Percentiles rank a stretch among this genome's conserved stretches.
Conservation (phyloP, 1,284 basidiomycete species). For the Moesziomyces sp. region DNA sequence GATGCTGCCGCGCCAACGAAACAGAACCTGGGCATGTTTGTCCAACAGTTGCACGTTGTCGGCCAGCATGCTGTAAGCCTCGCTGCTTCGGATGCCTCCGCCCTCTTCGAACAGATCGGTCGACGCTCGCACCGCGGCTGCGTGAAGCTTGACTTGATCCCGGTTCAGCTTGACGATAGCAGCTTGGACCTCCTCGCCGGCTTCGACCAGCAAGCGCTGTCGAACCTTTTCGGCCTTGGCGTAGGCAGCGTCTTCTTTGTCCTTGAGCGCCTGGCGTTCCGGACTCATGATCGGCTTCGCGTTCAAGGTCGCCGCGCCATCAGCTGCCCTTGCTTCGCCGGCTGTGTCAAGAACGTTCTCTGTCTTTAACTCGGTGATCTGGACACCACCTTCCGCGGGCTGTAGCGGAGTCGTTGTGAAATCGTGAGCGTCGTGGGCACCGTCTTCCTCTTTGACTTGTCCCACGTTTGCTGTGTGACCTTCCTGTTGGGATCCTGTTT, state of each 20-base stretch:
- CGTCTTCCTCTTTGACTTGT: constrained; percentile 5
- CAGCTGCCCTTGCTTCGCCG: no score
- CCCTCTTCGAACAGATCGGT: constrained; percentile 23
- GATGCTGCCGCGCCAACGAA: constrained; percentile 55
- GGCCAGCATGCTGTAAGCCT: constrained; percentile 9
- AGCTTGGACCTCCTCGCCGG: constrained; percentile 45
- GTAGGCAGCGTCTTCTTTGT: constrained; percentile 55
- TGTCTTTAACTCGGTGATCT: no score
- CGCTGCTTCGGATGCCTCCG: constrained; percentile 27
- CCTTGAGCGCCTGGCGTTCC: constrained; percentile 35
- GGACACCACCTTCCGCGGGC: no score
- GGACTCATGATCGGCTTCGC: constrained; percentile 11
- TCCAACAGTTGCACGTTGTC: constrained; percentile 34
- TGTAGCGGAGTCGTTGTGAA: background rate
- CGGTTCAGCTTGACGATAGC: constrained; percentile 22
- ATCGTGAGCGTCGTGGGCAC: background rate
- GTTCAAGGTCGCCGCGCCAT: background rate
- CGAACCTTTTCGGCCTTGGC: constrained; percentile 56
- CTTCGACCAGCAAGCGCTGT: constrained; percentile 51
- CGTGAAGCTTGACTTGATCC: constrained; percentile 2
- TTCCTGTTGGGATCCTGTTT: background rate
- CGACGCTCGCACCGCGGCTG: constrained; percentile 7
- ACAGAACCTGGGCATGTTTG: constrained; percentile 45
- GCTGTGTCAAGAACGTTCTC: no score
- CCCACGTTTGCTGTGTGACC: background rate